Evolutionary conservation across 2,329 filamentous ascomycete genomes (phyloP).

Genomic region (Daldinia sp.): DNA sequence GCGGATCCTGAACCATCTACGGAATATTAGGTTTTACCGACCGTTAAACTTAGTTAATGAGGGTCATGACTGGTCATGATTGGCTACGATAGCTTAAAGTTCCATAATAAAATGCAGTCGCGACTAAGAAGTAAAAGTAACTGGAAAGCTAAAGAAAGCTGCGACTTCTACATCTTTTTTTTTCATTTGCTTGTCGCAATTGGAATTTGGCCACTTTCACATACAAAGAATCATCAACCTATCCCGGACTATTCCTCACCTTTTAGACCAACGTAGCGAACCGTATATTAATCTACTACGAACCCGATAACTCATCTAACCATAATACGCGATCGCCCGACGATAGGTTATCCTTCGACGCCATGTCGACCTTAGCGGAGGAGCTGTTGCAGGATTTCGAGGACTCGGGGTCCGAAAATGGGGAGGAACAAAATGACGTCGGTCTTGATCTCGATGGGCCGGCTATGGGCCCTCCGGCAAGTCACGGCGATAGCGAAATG

Average conservation of each 20-base stretch:
- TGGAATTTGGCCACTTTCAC: conserved; percentile 12
- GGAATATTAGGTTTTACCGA: conserved; percentile 20
- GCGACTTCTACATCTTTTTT: conserved; percentile 22
- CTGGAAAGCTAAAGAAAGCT: conserved; percentile 18
- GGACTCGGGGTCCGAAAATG: conserved; percentile 81
- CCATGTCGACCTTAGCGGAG: conserved; percentile 90
- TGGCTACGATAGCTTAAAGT: no score
- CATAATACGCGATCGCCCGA: neutral
- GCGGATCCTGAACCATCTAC: neutral
- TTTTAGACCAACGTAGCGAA: neutral
- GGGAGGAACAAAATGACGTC: conserved; percentile 63
- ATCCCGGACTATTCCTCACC: neutral
- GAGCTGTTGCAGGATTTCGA: conserved; percentile 93
- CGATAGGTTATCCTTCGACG: conserved; percentile 31
- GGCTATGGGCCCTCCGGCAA: conserved; percentile 48
- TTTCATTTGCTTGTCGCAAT: conserved; percentile 19
- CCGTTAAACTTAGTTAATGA: neutral
- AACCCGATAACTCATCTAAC: neutral
- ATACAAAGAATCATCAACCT: neutral
- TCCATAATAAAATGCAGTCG: conserved; percentile 30
- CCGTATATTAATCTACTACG: neutral
- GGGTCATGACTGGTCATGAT: conserved; percentile 3
- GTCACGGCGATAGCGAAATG: conserved; percentile 54
- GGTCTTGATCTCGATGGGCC: conserved; percentile 56
- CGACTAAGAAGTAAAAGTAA: conserved; percentile 15